phyloP scores from a whole-genome alignment of 805 yeast species.

The Scheffersomyces stipitis region DNA sequence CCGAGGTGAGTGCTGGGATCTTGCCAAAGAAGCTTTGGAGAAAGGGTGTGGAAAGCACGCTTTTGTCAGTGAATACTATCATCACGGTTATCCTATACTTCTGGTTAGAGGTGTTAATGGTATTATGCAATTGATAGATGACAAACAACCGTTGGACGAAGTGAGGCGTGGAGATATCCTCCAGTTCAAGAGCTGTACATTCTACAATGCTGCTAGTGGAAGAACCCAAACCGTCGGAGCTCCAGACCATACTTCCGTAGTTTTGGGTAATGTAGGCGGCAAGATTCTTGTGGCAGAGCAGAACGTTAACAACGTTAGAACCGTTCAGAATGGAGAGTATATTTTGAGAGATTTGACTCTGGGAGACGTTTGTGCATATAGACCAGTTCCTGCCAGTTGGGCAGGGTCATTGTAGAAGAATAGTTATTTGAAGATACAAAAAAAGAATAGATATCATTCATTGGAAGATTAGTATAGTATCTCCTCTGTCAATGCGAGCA shows the following conservation, averaged over 20 bases:
- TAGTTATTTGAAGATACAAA: too few species aligned
- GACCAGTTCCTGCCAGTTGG: constrained; percentile 52
- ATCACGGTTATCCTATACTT: constrained; percentile 48
- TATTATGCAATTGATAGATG: constrained; percentile 19
- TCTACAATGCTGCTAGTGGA: constrained; percentile 35
- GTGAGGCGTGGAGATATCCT: constrained; percentile 56
- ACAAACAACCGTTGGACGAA: constrained; percentile 31
- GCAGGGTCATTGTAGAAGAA: constrained; percentile 22
- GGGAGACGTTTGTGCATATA: constrained; percentile 47
- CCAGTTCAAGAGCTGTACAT: constrained; percentile 45
- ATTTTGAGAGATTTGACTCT: constrained; percentile 34
- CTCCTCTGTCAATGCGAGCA: too few species aligned
- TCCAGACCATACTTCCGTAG: constrained; percentile 54
- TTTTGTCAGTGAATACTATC: constrained; percentile 46
- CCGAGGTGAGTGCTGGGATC: constrained; percentile 62
- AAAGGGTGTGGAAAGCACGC: constrained; percentile 61
- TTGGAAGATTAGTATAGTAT: too few species aligned
- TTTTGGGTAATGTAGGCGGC: constrained; percentile 25
- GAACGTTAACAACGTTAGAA: constrained; percentile 44
- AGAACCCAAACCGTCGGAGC: constrained; percentile 42
- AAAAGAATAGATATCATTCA: too few species aligned
- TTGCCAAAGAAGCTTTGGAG: constrained; percentile 52
- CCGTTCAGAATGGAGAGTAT: constrained; percentile 40
- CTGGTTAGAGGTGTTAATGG: constrained; percentile 21
- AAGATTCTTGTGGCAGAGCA: constrained; percentile 46